These are phyloP conservation scores for Xanthoconium separans DNA, from an alignment of 1,284 basidiomycete species.

Conservation along the genomic window DNA sequence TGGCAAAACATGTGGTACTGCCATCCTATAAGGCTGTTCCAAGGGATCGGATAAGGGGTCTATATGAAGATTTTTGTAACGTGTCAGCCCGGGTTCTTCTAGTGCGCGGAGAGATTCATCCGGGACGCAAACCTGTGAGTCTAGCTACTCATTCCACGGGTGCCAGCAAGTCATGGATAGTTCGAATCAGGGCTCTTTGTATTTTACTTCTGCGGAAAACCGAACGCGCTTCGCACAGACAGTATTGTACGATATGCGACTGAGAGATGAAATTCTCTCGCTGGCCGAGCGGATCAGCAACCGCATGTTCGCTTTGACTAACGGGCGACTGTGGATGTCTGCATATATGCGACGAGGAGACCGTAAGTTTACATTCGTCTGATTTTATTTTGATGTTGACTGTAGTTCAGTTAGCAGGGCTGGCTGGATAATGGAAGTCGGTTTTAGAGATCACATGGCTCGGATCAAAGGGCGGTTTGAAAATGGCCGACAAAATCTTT, in stretches of 20 bases:
- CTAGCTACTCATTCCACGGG: background rate
- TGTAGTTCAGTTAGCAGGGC: conserved; percentile 18
- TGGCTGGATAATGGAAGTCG: conserved; percentile 38
- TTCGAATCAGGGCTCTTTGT: conserved; percentile 35
- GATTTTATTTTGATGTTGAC: background rate
- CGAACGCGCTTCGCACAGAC: conserved; percentile 34
- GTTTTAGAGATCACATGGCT: conserved; percentile 36
- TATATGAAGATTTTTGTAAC: conserved; percentile 39
- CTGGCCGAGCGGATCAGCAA: conserved; percentile 35
- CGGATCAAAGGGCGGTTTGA: conserved; percentile 37
- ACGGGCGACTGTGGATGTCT: conserved; percentile 44
- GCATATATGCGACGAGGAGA: conserved; percentile 51
- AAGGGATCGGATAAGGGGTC: conserved; percentile 34
- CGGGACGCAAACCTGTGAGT: conserved; percentile 41
- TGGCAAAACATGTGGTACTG: conserved; percentile 39
- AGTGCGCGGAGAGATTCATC: conserved; percentile 42
- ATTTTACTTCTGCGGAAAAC: conserved; percentile 37
- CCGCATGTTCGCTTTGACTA: conserved; percentile 36
- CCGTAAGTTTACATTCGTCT: conserved; percentile 28
- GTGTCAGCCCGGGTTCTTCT: conserved; percentile 37
- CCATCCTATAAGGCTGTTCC: conserved; percentile 37
- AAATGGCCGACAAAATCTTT: conserved; percentile 31
- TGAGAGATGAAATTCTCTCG: conserved; percentile 30
- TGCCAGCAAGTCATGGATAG: background rate
- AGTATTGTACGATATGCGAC: conserved; percentile 37